These are phyloP conservation scores for Medicago lupulina DNA, from an alignment of 306 rosid species.

Conservation along the genomic window DNA sequence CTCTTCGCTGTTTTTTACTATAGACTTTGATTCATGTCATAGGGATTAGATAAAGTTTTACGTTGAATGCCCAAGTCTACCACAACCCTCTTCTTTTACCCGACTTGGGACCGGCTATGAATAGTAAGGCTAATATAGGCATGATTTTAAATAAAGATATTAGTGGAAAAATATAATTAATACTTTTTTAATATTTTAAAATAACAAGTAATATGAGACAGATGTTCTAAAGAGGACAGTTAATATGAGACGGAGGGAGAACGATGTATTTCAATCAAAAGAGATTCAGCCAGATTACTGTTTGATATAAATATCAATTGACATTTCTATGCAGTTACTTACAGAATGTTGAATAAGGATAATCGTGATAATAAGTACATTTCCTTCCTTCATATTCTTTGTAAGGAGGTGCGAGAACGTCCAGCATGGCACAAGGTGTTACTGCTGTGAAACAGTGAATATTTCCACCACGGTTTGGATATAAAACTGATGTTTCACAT, in stretches of 20 bases:
- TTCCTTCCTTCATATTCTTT: slow-evolving; percentile 78
- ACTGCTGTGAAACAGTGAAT: slow-evolving; percentile 90
- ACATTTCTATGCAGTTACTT: slow-evolving; percentile 43
- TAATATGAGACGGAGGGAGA: background rate
- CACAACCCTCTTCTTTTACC: too few relatives aligned
- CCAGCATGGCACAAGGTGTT: slow-evolving; percentile 88
- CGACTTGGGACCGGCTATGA: too few relatives aligned
- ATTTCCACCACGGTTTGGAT: slow-evolving; percentile 84
- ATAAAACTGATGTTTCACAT: slow-evolving; percentile 72
- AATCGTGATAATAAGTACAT: slow-evolving; percentile 84
- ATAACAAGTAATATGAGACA: background rate
- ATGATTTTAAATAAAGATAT: too few relatives aligned
- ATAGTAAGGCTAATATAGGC: too few relatives aligned
- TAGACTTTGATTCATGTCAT: too few relatives aligned
- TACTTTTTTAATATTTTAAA: background rate
- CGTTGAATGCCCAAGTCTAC: too few relatives aligned
- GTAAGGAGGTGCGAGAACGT: slow-evolving; percentile 88
- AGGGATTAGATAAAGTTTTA: too few relatives aligned
- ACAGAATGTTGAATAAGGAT: slow-evolving; percentile 76
- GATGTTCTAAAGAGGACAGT: background rate
- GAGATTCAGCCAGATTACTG: background rate
- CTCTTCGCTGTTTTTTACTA: too few relatives aligned
- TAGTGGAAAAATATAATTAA: too few relatives aligned
- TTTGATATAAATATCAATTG: background rate
- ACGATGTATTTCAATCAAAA: background rate